phyloP scores from a whole-genome alignment of 2,329 filamentous ascomycete species.

The Fusarium sp. region DNA sequence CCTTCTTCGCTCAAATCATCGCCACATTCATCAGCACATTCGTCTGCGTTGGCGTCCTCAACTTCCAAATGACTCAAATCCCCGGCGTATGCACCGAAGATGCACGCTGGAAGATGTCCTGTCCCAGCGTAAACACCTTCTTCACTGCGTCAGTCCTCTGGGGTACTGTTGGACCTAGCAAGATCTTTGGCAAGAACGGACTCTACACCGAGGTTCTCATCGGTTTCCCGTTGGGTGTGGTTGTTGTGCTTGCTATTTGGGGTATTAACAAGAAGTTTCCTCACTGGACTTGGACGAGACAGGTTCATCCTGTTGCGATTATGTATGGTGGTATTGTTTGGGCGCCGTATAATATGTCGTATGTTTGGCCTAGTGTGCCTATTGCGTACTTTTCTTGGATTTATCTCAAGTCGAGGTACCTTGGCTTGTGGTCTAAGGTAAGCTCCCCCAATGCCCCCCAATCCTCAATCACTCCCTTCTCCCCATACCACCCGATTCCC shows the following conservation, averaged over 20 bases:
- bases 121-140: constrained; percentile 65
- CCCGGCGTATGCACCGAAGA: constrained; percentile 60
- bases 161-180: constrained; percentile 64
- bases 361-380: constrained; percentile 63
- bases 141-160: constrained; percentile 67
- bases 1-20: constrained; percentile 68
- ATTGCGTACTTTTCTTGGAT: constrained; percentile 65
- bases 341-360: constrained; percentile 64
- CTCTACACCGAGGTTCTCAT: constrained; percentile 61
- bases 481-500: no score
- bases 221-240: constrained; percentile 62
- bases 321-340: constrained; percentile 60
- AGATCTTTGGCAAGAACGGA: constrained; percentile 61
- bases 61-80: constrained; percentile 63
- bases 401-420: constrained; percentile 60
- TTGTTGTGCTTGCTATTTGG: constrained; percentile 58
- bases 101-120: constrained; percentile 62
- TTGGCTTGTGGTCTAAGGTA: constrained; percentile 64
- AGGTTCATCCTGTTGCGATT: constrained; percentile 61
- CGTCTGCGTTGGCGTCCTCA: constrained; percentile 61
- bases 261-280: constrained; percentile 55
- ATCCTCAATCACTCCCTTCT: not conserved
- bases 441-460: constrained; percentile 15
- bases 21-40: constrained; percentile 66
- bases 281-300: constrained; percentile 54